These are phyloP conservation scores for Capronia americana DNA, from an alignment of 2,329 filamentous ascomycete genomes.

Conservation along the genomic window DNA sequence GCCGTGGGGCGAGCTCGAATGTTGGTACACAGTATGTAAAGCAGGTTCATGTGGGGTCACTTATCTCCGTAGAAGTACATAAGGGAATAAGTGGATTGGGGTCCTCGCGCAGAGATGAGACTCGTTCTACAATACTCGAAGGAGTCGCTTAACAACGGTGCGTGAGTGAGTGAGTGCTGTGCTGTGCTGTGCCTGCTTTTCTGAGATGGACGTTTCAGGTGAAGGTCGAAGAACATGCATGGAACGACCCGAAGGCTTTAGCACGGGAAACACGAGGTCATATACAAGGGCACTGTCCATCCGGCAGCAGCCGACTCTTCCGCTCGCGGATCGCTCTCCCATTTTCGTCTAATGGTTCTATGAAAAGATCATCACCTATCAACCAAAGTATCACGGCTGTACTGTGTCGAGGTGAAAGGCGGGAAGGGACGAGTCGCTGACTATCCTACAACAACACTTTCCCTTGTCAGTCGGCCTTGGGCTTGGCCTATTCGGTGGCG, in stretches of 20 bases:
- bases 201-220: background rate
- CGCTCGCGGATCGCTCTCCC: too few relatives aligned
- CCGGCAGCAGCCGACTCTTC: too few relatives aligned
- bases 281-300: too few relatives aligned
- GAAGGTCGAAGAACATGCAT: background rate
- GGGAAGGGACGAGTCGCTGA: background rate
- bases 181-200: background rate
- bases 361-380: too few relatives aligned
- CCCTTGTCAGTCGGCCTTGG: background rate
- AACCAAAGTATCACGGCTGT: too few relatives aligned
- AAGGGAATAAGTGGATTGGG: background rate
- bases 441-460: background rate
- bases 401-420: background rate
- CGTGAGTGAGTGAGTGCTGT: too few relatives aligned
- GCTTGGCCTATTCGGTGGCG: conserved; percentile 32
- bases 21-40: too few relatives aligned
- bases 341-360: too few relatives aligned
- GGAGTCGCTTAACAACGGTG: background rate
- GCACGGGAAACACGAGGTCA: too few relatives aligned
- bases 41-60: background rate
- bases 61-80: background rate
- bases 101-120: background rate
- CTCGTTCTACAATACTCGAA: background rate
- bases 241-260: too few relatives aligned
- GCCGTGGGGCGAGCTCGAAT: background rate